Evolutionary conservation across 2,329 filamentous ascomycete genomes (phyloP).

Genomic region (Rutstroemia sydowiana): DNA sequence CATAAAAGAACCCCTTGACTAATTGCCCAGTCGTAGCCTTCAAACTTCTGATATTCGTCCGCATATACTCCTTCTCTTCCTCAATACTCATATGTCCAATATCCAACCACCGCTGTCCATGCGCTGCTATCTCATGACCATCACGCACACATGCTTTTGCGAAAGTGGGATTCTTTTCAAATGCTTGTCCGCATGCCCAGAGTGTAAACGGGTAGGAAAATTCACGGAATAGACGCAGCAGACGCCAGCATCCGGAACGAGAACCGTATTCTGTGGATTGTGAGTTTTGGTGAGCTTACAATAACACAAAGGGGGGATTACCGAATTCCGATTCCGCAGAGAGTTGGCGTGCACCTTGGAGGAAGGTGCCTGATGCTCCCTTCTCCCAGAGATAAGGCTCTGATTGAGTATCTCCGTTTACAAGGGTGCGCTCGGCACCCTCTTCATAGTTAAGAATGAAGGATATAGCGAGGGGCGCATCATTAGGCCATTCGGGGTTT

Average conservation of each 20-base stretch:
- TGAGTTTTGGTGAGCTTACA: too few species aligned
- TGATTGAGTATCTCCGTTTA: too few species aligned
- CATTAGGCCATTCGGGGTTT: conserved; percentile 26
- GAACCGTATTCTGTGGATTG: conserved; percentile 25
- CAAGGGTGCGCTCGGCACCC: conserved; percentile 14
- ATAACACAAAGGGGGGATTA: too few species aligned
- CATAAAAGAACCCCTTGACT: conserved; percentile 31
- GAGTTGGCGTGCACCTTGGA: conserved; percentile 18
- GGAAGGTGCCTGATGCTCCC: conserved; percentile 17
- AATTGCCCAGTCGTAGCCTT: conserved; percentile 29
- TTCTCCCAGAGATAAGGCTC: conserved; percentile 13
- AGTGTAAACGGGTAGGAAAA: conserved; percentile 35
- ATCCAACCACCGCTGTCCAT: conserved; percentile 37
- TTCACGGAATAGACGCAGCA: conserved; percentile 35
- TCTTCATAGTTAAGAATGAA: conserved; percentile 23
- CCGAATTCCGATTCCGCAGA: conserved; percentile 27
- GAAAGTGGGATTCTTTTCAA: conserved; percentile 34
- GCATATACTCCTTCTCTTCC: conserved; percentile 32
- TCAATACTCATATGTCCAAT: conserved; percentile 32
- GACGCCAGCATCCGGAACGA: conserved; percentile 31
- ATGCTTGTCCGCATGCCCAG: conserved; percentile 33
- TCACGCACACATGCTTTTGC: conserved; percentile 34
- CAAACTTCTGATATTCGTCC: conserved; percentile 28
- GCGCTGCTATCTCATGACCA: conserved; percentile 36
- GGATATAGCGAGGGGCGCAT: conserved; percentile 26